These are phyloP conservation scores for Amanita muscaria DNA, from an alignment of 768 basidiomycete genomes.

Conservation along the genomic window DNA sequence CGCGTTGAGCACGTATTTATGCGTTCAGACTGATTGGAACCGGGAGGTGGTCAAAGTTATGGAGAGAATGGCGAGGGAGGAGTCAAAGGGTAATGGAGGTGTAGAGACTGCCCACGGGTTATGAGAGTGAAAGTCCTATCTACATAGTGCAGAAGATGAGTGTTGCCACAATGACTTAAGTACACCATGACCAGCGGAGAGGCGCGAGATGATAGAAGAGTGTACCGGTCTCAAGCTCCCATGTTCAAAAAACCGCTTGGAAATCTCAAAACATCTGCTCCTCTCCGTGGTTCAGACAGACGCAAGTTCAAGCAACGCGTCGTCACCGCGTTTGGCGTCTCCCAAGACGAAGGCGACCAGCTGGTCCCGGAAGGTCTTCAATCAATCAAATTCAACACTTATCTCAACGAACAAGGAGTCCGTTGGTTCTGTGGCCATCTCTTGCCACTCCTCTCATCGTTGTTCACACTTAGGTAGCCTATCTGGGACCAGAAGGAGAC, in stretches of 20 bases:
- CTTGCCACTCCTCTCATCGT: not conserved
- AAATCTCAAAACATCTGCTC: constrained; percentile 66
- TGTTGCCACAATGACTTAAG: no score
- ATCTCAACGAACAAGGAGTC: constrained; percentile 60
- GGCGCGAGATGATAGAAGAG: no score
- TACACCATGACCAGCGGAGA: no score
- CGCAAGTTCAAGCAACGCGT: constrained; percentile 61
- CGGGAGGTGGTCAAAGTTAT: no score
- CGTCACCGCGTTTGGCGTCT: constrained; percentile 34
- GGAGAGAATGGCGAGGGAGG: no score
- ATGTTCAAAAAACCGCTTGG: constrained; percentile 80
- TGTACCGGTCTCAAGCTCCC: no score
- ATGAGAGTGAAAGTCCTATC: no score
- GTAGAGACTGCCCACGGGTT: no score
- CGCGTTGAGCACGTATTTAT: constrained; percentile 43
- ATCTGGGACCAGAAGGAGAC: constrained; percentile 55
- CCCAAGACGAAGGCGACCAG: constrained; percentile 52
- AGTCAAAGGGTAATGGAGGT: no score
- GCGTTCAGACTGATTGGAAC: no score
- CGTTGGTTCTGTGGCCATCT: constrained; percentile 13
- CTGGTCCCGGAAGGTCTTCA: constrained; percentile 70
- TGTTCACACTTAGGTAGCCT: constrained; percentile 40
- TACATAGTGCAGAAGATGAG: no score
- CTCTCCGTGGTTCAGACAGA: constrained; percentile 64
- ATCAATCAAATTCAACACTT: constrained; percentile 58